Evolutionary conservation across 2,329 filamentous ascomycete species (phyloP).

Genomic region (Aureobasidium sp.): DNA sequence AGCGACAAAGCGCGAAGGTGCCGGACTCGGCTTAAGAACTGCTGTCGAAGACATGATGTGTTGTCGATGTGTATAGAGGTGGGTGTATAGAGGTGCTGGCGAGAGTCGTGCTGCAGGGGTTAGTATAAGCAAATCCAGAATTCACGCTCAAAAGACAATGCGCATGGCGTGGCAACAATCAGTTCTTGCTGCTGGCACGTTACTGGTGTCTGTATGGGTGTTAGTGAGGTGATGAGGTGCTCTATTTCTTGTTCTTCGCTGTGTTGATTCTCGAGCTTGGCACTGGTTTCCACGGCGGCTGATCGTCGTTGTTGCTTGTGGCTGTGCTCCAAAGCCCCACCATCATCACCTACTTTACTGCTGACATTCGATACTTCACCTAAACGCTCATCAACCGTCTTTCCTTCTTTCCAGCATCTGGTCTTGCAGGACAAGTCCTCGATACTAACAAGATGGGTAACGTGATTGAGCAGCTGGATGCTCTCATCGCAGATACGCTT

Average conservation of each 20-base stretch:
- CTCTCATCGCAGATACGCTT: slow-evolving; percentile 58
- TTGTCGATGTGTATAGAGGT: background rate
- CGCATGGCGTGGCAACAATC: background rate
- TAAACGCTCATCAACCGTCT: background rate
- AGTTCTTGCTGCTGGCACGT: background rate
- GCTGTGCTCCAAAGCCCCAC: background rate
- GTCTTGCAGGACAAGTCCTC: background rate
- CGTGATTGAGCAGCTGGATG: slow-evolving; percentile 60
- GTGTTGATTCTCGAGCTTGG: slow-evolving; percentile 4
- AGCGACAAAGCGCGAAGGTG: slow-evolving; percentile 14
- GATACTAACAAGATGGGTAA: slow-evolving; percentile 26
- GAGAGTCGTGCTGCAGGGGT: background rate
- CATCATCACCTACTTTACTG: background rate
- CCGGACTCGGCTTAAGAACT: slow-evolving; percentile 10
- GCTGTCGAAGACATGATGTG: slow-evolving; percentile 21
- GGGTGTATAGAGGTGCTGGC: background rate
- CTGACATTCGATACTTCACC: background rate
- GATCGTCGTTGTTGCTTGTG: background rate
- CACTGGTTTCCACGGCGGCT: background rate
- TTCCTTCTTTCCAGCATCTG: background rate
- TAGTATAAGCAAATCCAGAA: background rate
- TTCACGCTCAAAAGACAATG: background rate
- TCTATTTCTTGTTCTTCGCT: background rate
- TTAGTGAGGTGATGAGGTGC: background rate
- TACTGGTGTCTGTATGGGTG: background rate